Evolutionary conservation across 2,329 filamentous ascomycete species (phyloP).

Genomic region (Drechslerella dactyloides): DNA sequence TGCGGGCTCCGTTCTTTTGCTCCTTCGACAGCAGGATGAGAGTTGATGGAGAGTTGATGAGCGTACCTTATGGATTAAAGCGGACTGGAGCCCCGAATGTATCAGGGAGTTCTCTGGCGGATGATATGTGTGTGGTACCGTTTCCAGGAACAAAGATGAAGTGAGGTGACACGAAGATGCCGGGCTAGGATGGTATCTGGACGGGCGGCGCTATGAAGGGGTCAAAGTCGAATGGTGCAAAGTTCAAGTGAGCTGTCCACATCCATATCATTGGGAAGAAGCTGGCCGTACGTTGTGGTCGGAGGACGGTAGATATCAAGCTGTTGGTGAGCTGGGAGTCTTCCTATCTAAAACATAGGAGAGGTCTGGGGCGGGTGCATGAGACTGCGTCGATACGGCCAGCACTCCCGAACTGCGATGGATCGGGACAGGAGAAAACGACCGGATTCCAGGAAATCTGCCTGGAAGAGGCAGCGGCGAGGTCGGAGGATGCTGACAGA

Average conservation of each 20-base stretch:
- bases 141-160: slow-evolving; percentile 34
- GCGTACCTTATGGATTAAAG: slow-evolving; percentile 27
- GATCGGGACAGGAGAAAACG: slow-evolving; percentile 17
- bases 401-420: slow-evolving; percentile 44
- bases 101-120: neutral
- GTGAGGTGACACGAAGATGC: slow-evolving; percentile 39
- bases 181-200: slow-evolving; percentile 41
- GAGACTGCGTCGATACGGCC: neutral
- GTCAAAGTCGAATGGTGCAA: slow-evolving; percentile 51
- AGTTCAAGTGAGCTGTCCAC: slow-evolving; percentile 51
- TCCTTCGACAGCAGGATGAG: too few relatives aligned
- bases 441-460: neutral
- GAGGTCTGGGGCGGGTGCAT: slow-evolving; percentile 25
- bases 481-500: neutral
- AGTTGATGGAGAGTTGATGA: neutral
- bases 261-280: slow-evolving; percentile 51
- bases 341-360: slow-evolving; percentile 51
- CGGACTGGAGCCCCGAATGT: slow-evolving; percentile 11
- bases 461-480: neutral
- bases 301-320: slow-evolving; percentile 30
- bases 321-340: slow-evolving; percentile 43
- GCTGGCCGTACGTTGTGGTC: slow-evolving; percentile 21
- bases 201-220: slow-evolving; percentile 48
- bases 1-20: too few relatives aligned
- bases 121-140: slow-evolving; percentile 25